Conservation (phyloP, 148 eudicot genomes). For the Cornus controversa region DNA sequence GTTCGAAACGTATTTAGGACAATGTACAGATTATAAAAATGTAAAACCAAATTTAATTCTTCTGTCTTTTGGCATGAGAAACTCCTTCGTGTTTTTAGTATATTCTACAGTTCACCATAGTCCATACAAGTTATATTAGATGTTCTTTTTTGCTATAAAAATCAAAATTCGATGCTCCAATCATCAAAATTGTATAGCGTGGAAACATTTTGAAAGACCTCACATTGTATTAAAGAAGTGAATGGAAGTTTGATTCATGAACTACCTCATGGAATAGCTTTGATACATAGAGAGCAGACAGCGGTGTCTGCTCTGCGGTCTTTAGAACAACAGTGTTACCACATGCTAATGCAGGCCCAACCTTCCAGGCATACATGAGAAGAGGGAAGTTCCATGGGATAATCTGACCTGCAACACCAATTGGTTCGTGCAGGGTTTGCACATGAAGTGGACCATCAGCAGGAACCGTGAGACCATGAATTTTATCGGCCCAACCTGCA, state of each 20-base stretch:
- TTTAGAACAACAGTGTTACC: conserved; percentile 56
- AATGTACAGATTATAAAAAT: not conserved
- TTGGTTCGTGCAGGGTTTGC: conserved; percentile 57
- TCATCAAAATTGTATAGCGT: not conserved
- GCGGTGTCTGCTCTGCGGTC: conserved; percentile 66
- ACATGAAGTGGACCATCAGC: conserved; percentile 55
- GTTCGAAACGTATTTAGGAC: not conserved
- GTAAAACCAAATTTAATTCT: not conserved
- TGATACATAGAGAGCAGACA: conserved; percentile 54
- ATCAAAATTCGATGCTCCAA: not conserved
- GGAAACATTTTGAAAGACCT: not conserved
- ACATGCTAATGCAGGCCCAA: conserved; percentile 67
- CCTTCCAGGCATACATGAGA: conserved; percentile 67
- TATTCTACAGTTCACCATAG: not conserved
- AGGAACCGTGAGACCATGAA: conserved; percentile 67
- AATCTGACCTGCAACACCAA: conserved; percentile 65
- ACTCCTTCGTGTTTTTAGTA: not conserved
- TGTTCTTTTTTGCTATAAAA: not conserved
- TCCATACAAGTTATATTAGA: not conserved
- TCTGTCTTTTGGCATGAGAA: not conserved
- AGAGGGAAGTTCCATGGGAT: conserved; percentile 77
- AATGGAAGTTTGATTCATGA: not conserved
- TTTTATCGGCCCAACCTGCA: conserved; percentile 70
- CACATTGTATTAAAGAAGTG: not conserved
- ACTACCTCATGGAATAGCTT: conserved; percentile 57